Conservation (phyloP, 495 filamentous ascomycete genomes). For the Penicillium dipodomyicola region DNA sequence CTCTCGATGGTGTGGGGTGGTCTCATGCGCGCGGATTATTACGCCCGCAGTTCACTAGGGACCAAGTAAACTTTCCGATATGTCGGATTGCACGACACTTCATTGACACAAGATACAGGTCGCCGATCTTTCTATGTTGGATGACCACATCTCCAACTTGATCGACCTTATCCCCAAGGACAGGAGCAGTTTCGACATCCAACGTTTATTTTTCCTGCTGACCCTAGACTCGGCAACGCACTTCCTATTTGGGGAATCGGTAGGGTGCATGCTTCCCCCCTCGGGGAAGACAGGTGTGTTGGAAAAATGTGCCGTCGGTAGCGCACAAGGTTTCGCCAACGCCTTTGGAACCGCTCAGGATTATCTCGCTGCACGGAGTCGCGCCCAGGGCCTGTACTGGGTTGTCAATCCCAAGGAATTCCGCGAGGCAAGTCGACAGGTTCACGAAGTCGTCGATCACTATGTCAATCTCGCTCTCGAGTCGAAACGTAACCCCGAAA, state of each 20-base stretch:
- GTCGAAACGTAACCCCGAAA: slow-evolving; percentile 29
- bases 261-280: slow-evolving; percentile 37
- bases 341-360: slow-evolving; percentile 48
- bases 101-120: slow-evolving; percentile 21
- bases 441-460: slow-evolving; percentile 50
- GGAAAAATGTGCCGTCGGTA: slow-evolving; percentile 33
- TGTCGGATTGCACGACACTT: neutral
- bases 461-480: slow-evolving; percentile 47
- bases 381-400: slow-evolving; percentile 40
- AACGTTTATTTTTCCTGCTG: slow-evolving; percentile 56
- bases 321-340: slow-evolving; percentile 43
- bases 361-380: slow-evolving; percentile 29
- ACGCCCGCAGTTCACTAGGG: slow-evolving; percentile 51
- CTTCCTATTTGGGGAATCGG: slow-evolving; percentile 62
- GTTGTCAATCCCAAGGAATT: slow-evolving; percentile 40
- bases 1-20: slow-evolving; percentile 67
- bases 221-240: slow-evolving; percentile 68
- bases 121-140: slow-evolving; percentile 49
- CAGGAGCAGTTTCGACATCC: slow-evolving; percentile 56
- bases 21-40: slow-evolving; percentile 54
- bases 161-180: slow-evolving; percentile 48
- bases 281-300: slow-evolving; percentile 25
- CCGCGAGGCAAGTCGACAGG: slow-evolving; percentile 34
- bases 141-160: slow-evolving; percentile 56
- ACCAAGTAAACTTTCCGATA: slow-evolving; percentile 38